Evolutionary conservation across 345 rosid genomes (phyloP), one percentile per base, ranked within the genome.

Genomic region (Camelina laxa): DNA sequence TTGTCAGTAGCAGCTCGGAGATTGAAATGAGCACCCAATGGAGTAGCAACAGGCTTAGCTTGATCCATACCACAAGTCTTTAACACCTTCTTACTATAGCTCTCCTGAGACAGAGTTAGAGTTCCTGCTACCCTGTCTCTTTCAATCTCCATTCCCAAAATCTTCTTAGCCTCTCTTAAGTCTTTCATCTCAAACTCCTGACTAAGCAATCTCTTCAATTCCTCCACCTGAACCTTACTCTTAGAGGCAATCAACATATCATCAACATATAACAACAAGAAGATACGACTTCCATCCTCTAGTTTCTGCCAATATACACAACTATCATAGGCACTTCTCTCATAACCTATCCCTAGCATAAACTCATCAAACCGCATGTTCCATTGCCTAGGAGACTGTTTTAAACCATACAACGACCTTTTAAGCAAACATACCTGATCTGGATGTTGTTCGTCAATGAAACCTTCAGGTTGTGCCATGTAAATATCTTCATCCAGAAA

Each of bases 191-290:
- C 54, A 48, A 44, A 44, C 36, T 44, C 44, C 1, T 3, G 1
- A 39, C 15, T 39, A 1, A 39, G 14, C 5, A 39, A 11, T 1
- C 2, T 2, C 15, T 39, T 39, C 1, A 39, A 11, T 4, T 39
- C 5, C 0, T 11, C 2, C 0, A 39, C 4, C 0, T 11, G 2
- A 1, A 0, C 0, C 15, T 39, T 12, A 1, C 11, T 3, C 0
- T 0, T 1, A 11, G 44, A 3, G 0, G 15, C 44, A 0, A 39
- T 39, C 1, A 39, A 3, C 44, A 39, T 39, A 2, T 39, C 14
- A 39, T 39, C 44, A 0, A 39, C 44, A 0, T 39, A 39, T 2
- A 39, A 39, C 1, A 33, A 0, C 5, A 33, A 1, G 1, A 5
- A 31, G 7, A 31, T 6, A 31, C 7, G 7, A 31, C 7, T 6